These are phyloP conservation scores for Chalara sp. DNA, from an alignment of 2,329 filamentous ascomycete genomes.

Conservation along the genomic window DNA sequence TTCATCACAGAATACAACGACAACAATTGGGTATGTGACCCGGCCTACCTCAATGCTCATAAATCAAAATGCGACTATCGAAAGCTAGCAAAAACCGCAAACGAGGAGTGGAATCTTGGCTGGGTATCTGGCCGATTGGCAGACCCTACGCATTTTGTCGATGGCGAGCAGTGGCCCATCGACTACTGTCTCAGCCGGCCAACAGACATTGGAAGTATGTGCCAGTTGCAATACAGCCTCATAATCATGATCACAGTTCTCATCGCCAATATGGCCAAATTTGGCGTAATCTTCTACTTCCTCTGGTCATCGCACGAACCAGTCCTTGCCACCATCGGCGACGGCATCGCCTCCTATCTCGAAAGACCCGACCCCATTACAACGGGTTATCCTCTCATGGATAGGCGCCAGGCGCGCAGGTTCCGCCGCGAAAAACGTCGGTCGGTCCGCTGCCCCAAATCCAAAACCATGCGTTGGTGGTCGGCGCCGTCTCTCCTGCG, in stretches of 20 bases:
- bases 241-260: conserved; percentile 14
- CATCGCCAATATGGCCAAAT: conserved; percentile 11
- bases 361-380: conserved; percentile 25
- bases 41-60: conserved; percentile 10
- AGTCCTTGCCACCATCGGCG: conserved; percentile 28
- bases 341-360: conserved; percentile 32
- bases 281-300: conserved; percentile 10
- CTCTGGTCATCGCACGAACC: conserved; percentile 7
- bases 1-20: conserved; percentile 16
- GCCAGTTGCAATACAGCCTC: conserved; percentile 15
- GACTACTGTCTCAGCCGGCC: conserved; percentile 16
- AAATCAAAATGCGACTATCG: conserved; percentile 13
- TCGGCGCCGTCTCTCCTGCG: neutral
- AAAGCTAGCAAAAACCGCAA: conserved; percentile 7
- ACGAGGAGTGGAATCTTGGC: conserved; percentile 15
- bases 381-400: conserved; percentile 15
- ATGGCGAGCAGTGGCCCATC: conserved; percentile 10
- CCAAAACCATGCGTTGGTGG: neutral
- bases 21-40: conserved; percentile 17
- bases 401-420: conserved; percentile 14
- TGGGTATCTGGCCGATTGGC: neutral
- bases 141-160: neutral
- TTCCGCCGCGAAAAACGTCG: neutral
- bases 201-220: conserved; percentile 9
- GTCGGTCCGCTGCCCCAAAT: neutral